A percentile compares a stretch with the other conserved stretches of the same genome.
phyloP scores from a whole-genome alignment of 495 filamentous ascomycete genomes.

The Penicillium samsonianum region DNA sequence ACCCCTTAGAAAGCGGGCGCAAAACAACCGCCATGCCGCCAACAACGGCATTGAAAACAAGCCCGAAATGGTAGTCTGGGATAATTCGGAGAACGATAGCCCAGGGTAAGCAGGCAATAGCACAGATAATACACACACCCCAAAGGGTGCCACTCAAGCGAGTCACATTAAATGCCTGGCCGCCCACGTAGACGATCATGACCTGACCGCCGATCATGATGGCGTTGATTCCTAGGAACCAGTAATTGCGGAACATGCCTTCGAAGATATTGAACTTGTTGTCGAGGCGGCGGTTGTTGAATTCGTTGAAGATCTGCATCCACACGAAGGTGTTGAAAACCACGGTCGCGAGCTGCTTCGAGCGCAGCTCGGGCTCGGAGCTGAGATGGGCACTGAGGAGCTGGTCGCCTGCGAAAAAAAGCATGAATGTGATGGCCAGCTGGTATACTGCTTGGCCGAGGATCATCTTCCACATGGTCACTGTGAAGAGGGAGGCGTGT shows the following conservation, averaged over 20 bases:
- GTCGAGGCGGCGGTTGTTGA: slow-evolving; percentile 88
- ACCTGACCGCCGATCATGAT: slow-evolving; percentile 80
- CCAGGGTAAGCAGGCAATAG: slow-evolving; percentile 70
- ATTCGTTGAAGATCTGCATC: slow-evolving; percentile 97
- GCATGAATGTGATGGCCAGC: slow-evolving; percentile 71
- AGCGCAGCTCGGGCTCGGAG: slow-evolving; percentile 28
- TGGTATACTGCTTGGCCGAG: slow-evolving; percentile 84
- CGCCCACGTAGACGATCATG: slow-evolving; percentile 78
- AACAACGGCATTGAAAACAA: slow-evolving; percentile 41
- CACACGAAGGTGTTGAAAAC: slow-evolving; percentile 95
- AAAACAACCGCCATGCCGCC: slow-evolving; percentile 26
- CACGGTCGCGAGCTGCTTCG: slow-evolving; percentile 63
- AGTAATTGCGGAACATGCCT: slow-evolving; percentile 73
- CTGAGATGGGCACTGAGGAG: slow-evolving; percentile 57
- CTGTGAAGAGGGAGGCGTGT: slow-evolving; percentile 71
- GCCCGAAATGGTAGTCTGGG: slow-evolving; percentile 57
- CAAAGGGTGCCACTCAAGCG: slow-evolving; percentile 67
- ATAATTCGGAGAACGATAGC: slow-evolving; percentile 70
- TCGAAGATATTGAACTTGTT: slow-evolving; percentile 91
- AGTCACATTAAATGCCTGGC: slow-evolving; percentile 72
- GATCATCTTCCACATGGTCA: slow-evolving; percentile 97
- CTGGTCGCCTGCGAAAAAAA: slow-evolving; percentile 68
- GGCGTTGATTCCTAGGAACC: slow-evolving; percentile 79
- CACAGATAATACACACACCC: slow-evolving; percentile 73
- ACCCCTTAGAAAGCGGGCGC: slow-evolving; percentile 31